These are phyloP conservation scores for Naganishia antarctica DNA, from an alignment of 768 basidiomycete genomes.

Conservation along the genomic window DNA sequence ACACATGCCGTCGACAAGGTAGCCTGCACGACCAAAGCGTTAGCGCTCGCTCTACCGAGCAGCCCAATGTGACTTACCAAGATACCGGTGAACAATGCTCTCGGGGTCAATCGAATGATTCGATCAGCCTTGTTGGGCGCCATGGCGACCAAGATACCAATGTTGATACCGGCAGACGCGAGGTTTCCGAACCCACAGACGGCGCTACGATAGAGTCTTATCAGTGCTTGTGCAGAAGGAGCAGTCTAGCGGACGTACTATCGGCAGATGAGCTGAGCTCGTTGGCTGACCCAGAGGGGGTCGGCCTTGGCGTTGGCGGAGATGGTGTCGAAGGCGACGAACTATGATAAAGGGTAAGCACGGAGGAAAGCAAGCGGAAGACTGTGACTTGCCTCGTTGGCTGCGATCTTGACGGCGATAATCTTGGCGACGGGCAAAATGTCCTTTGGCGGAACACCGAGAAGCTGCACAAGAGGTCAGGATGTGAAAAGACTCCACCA, in stretches of 20 bases:
- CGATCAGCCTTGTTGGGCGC: slow-evolving; percentile 65
- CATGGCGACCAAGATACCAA: slow-evolving; percentile 66
- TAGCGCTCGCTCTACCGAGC: no score
- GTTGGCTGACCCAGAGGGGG: slow-evolving; percentile 55
- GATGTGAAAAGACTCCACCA: slow-evolving; percentile 47
- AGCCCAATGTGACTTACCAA: not conserved
- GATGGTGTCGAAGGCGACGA: slow-evolving; percentile 35
- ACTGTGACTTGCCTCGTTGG: slow-evolving; percentile 30
- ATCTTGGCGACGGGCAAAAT: slow-evolving; percentile 74
- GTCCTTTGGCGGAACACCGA: slow-evolving; percentile 72
- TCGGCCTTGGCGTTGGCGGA: slow-evolving; percentile 56
- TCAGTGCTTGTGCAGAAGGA: not conserved
- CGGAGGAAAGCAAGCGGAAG: not conserved
- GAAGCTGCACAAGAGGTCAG: slow-evolving; percentile 28
- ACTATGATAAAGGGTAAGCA: slow-evolving; percentile 4
- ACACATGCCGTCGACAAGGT: slow-evolving; percentile 37
- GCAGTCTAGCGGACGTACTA: slow-evolving; percentile 50
- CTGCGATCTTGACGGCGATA: slow-evolving; percentile 79
- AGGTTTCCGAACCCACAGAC: slow-evolving; percentile 85
- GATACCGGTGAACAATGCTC: slow-evolving; percentile 35
- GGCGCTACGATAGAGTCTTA: slow-evolving; percentile 46
- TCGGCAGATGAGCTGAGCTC: slow-evolving; percentile 71
- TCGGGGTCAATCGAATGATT: slow-evolving; percentile 56
- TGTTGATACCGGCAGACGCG: slow-evolving; percentile 70
- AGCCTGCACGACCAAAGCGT: slow-evolving; percentile 1